Conservation (phyloP, 2,329 filamentous ascomycete genomes). For the Rasamsonia emersonii region DNA sequence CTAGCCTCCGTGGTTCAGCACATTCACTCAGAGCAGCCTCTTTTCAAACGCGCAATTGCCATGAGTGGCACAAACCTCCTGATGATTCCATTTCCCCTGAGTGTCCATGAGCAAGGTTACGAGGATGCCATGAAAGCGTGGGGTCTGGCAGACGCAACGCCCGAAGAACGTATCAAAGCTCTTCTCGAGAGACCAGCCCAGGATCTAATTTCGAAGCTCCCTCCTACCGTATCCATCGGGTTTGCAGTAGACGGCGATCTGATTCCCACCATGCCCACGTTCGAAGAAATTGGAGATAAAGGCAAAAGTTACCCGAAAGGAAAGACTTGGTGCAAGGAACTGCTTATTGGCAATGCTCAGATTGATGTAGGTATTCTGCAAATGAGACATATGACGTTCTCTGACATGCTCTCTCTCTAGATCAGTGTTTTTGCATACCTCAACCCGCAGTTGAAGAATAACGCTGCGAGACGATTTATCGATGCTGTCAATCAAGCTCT, state of each 20-base stretch:
- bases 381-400: no score
- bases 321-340: slow-evolving; percentile 37
- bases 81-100: slow-evolving; percentile 29
- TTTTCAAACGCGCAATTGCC: slow-evolving; percentile 35
- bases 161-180: slow-evolving; percentile 34
- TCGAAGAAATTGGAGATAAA: slow-evolving; percentile 14
- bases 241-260: slow-evolving; percentile 39
- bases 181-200: slow-evolving; percentile 33
- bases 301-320: slow-evolving; percentile 29
- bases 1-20: slow-evolving; percentile 24
- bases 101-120: slow-evolving; percentile 36
- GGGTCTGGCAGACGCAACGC: slow-evolving; percentile 27
- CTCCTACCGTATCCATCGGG: slow-evolving; percentile 23
- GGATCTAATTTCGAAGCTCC: slow-evolving; percentile 34
- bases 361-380: slow-evolving; percentile 33
- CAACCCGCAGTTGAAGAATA: slow-evolving; percentile 14
- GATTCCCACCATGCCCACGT: slow-evolving; percentile 21
- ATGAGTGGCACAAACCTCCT: slow-evolving; percentile 40
- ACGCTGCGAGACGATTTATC: slow-evolving; percentile 16
- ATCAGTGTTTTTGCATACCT: slow-evolving; percentile 22
- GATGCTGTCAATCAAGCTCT: slow-evolving; percentile 14
- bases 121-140: slow-evolving; percentile 31
- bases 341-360: slow-evolving; percentile 42
- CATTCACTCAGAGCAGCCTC: slow-evolving; percentile 26
- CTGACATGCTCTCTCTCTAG: no score